Base-by-base conservation (phyloP, 2,329 filamentous ascomycete genomes). In the Diaporthe australafricana region DNA sequence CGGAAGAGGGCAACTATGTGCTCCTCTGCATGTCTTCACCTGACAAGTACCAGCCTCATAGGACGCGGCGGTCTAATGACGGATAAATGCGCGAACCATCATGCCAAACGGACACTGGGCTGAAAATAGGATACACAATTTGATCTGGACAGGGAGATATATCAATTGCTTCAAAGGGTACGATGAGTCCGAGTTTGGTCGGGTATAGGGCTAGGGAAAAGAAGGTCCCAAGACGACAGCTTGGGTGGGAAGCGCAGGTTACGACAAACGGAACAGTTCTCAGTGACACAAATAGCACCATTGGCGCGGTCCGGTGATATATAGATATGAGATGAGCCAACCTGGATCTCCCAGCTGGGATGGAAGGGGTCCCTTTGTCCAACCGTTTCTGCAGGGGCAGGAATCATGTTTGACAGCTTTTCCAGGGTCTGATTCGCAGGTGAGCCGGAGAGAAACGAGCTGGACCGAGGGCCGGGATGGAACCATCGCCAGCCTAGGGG, bases 341-440 rank as follows among this genome's bases (percentile, higher is more conserved):
- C 45, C 40, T 62, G 47, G 35, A 38, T 52, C 16, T 69, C 42
- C 55, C 35, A 56, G 52, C 55, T 20, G 63, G 45, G 38, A 45
- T 53, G 38, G 55, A 42, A 38, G 55, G 55, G 47, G 11, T 40
- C 66, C 30, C 55, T 72, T 69, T 70, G 65, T 60, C 57, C 38
- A 63, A 68, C 70, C 40, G 45, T 57, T 30, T 48, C 56, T 72
- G 70, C 70, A 70, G 66, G 35, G 66, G 53, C 52, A 68, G 70
- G 66, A 52, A 30, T 56, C 32, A 9, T 70, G 66, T 55, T 62
- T 70, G 70, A 72, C 70, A 72, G 57, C 12, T 60, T 55, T 45
- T 57, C 30, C 48, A 65, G 53, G 66, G 67, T 65, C 47, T 70
- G 27, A 67, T 60, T 62, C 47, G 63, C 65, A 72, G 25, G 30